Evolutionary conservation across 2,329 filamentous ascomycete genomes (phyloP).

Genomic region (Chaetomium strumarium): DNA sequence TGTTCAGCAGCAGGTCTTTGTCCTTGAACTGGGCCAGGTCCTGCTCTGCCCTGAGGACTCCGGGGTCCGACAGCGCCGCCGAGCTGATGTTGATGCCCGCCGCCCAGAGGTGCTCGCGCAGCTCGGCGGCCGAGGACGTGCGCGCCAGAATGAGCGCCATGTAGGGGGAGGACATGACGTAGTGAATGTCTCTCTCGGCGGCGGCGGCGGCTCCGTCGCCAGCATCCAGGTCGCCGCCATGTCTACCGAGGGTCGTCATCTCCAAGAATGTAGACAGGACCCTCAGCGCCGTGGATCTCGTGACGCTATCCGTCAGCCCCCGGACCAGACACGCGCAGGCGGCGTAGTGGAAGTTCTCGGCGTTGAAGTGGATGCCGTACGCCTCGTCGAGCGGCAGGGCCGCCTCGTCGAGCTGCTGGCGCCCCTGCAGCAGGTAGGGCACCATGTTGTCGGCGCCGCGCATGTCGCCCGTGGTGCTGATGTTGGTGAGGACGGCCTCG

Average conservation of each 20-base stretch:
- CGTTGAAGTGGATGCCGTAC: conserved; percentile 59
- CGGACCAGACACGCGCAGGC: conserved; percentile 59
- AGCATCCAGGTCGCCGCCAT: neutral
- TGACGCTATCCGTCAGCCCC: conserved; percentile 57
- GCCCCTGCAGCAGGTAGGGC: conserved; percentile 54
- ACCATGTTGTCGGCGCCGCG: conserved; percentile 55
- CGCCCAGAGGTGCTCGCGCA: conserved; percentile 58
- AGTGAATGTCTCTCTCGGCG: conserved; percentile 23
- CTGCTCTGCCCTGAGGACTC: conserved; percentile 30
- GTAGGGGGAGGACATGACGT: conserved; percentile 48
- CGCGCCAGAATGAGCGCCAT: conserved; percentile 54
- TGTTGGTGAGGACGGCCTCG: conserved; percentile 59
- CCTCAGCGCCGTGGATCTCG: conserved; percentile 52
- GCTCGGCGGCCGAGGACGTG: conserved; percentile 50
- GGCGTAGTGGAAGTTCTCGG: conserved; percentile 61
- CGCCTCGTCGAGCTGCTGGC: conserved; percentile 55
- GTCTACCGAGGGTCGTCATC: conserved; percentile 33
- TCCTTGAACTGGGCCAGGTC: conserved; percentile 47
- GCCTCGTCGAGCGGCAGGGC: conserved; percentile 56
- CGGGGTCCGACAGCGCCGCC: conserved; percentile 29
- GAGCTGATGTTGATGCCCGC: conserved; percentile 43
- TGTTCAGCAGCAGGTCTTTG: conserved; percentile 56
- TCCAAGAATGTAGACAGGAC: conserved; percentile 58
- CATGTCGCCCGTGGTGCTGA: conserved; percentile 55
- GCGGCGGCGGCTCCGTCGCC: neutral